These are phyloP conservation scores for Phytophthora sp. DNA, from an alignment of 352 stramenopile species.

Conservation along the genomic window DNA sequence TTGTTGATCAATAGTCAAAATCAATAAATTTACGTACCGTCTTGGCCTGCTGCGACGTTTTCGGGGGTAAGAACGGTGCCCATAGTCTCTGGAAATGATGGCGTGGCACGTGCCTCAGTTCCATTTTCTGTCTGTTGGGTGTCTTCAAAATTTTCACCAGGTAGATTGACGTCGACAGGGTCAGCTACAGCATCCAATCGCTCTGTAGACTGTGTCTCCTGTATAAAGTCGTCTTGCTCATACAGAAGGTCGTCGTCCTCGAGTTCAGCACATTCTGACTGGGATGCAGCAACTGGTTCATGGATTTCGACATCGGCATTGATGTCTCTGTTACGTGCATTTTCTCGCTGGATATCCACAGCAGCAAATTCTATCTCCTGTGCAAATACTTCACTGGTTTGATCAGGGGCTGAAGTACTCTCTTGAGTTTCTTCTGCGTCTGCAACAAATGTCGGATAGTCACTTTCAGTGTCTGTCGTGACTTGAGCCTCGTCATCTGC, in stretches of 20 bases:
- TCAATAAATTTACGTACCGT: conserved; percentile 8
- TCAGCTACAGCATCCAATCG: background rate
- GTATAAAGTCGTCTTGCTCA: conserved; percentile 29
- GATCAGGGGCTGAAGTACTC: background rate
- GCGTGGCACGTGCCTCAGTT: too few relatives aligned
- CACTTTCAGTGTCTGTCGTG: conserved; percentile 7
- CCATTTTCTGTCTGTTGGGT: background rate
- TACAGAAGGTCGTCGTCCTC: conserved; percentile 21
- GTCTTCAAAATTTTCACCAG: background rate
- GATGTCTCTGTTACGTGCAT: background rate
- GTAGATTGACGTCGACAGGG: background rate
- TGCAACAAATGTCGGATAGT: conserved; percentile 16
- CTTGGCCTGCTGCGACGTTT: conserved; percentile 8
- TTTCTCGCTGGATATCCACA: background rate
- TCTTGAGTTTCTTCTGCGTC: conserved; percentile 5
- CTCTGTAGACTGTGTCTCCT: conserved; percentile 11
- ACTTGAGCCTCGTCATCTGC: background rate
- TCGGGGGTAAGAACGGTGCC: background rate
- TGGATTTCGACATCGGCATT: background rate
- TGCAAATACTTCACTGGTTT: background rate
- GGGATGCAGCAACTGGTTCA: background rate
- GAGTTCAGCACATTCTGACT: conserved; percentile 1
- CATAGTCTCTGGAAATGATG: too few relatives aligned
- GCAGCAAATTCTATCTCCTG: background rate
- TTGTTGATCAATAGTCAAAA: background rate